phyloP scores from a whole-genome alignment of 192 early-diverging fungal genomes.

The Haplosporangium gracile region DNA sequence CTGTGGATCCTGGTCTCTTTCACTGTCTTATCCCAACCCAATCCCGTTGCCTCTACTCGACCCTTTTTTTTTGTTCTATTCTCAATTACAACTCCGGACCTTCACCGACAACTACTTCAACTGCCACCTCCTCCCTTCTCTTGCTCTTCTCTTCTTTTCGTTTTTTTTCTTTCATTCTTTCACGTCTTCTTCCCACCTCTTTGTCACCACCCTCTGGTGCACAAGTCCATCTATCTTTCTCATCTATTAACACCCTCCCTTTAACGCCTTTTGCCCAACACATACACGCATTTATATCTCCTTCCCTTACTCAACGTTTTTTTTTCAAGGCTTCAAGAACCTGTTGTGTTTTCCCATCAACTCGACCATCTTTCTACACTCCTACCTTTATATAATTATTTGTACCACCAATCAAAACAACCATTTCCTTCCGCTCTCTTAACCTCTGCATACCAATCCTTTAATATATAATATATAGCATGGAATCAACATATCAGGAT shows the following conservation, averaged over 20 bases:
- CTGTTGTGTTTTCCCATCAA: neutral
- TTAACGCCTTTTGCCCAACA: conserved; percentile 2
- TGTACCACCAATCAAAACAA: neutral
- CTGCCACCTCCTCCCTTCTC: neutral
- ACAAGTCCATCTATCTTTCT: neutral
- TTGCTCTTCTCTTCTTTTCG: neutral
- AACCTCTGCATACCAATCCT: neutral
- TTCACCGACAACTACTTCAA: neutral
- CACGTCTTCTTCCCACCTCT: neutral
- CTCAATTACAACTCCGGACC: neutral
- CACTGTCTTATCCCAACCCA: neutral
- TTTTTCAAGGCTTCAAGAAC: neutral
- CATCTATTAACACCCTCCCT: neutral
- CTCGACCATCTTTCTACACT: neutral
- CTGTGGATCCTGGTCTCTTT: neutral
- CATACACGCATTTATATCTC: neutral
- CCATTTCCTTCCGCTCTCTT: neutral
- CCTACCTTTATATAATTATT: neutral
- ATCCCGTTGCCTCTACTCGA: neutral
- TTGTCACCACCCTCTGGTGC: neutral
- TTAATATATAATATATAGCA: conserved; percentile 29
- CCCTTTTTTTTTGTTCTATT: neutral
- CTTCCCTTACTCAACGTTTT: neutral
- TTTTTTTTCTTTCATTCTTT: neutral
- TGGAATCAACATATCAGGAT: conserved; percentile 46